phyloP scores from a whole-genome alignment of 257 asterid species.

The Fraxinus quadrangulata region DNA sequence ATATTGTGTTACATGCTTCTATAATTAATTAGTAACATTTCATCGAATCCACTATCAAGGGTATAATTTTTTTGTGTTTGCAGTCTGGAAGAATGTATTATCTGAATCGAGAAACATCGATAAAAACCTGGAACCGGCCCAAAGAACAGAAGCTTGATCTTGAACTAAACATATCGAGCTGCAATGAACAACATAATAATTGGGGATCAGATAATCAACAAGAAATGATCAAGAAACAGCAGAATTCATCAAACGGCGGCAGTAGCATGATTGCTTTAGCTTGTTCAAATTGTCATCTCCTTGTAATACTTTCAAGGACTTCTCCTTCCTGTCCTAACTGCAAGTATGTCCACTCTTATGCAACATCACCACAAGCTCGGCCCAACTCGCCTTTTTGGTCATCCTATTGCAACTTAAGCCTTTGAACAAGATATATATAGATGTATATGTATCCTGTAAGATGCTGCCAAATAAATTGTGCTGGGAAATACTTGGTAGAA shows the following conservation, averaged over 20 bases:
- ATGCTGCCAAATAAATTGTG: not conserved
- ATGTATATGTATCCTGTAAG: not conserved
- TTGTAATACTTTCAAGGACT: constrained; percentile 50
- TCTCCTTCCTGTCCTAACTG: constrained; percentile 67
- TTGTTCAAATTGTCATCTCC: constrained; percentile 62
- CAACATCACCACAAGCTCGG: constrained; percentile 1
- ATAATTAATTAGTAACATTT: too few relatives aligned
- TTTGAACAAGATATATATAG: not conserved
- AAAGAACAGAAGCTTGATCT: constrained; percentile 48
- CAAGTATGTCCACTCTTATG: constrained; percentile 53
- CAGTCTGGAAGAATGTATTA: constrained; percentile 64
- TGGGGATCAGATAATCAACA: constrained; percentile 1
- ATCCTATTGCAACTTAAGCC: constrained; percentile 7
- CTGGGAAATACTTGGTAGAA: not conserved
- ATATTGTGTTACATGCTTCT: too few relatives aligned
- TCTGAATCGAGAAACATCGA: constrained; percentile 45
- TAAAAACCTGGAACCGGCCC: constrained; percentile 55
- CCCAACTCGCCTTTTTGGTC: not conserved
- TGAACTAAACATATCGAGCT: constrained; percentile 49
- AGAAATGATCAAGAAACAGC: constrained; percentile 12
- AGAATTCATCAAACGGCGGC: constrained; percentile 8
- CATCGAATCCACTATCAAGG: too few relatives aligned
- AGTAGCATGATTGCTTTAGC: constrained; percentile 57
- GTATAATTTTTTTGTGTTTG: not conserved
- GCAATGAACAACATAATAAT: constrained; percentile 8